Percentiles rank a stretch among this genome's conserved stretches.
Evolutionary conservation across 2,329 filamentous ascomycete species (phyloP).

Genomic region (Coniella vitis): DNA sequence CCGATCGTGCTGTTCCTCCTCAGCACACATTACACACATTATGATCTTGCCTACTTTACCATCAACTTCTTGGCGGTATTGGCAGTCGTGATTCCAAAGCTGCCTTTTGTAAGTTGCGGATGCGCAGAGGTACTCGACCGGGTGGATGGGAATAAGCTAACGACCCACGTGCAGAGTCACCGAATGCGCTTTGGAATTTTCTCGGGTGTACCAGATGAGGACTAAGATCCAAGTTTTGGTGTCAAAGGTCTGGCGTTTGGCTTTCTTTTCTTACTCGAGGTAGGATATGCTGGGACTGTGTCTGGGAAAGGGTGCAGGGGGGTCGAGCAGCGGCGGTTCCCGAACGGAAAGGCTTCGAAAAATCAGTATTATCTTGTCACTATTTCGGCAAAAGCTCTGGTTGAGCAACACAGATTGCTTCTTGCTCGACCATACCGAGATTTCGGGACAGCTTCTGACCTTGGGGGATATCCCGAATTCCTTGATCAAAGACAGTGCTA

Average conservation of each 20-base stretch:
- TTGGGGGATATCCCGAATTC: neutral
- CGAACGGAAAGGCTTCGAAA: conserved; percentile 3
- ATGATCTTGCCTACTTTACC: conserved; percentile 92
- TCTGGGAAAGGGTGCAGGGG: neutral
- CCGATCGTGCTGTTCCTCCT: conserved; percentile 91
- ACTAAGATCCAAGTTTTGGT: conserved; percentile 8
- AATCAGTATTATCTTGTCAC: neutral
- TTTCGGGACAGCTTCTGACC: too few relatives aligned
- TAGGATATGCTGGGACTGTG: conserved; percentile 15
- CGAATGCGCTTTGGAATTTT: conserved; percentile 17
- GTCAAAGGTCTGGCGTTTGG: conserved; percentile 12
- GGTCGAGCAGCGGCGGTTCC: conserved; percentile 4
- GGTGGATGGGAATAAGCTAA: conserved; percentile 11
- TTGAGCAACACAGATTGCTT: neutral
- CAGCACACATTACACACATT: conserved; percentile 98
- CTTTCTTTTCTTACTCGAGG: conserved; percentile 10
- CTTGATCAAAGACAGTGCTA: neutral
- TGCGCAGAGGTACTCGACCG: neutral
- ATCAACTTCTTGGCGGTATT: conserved; percentile 94
- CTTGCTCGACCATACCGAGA: too few relatives aligned
- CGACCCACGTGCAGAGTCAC: conserved; percentile 12
- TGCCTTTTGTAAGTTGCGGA: conserved; percentile 72
- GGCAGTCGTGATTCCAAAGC: conserved; percentile 89
- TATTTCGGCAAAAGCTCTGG: neutral
- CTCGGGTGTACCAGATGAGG: conserved; percentile 15